Base-by-base conservation (phyloP, 345 rosid species). In the Eucalyptus globulus region DNA sequence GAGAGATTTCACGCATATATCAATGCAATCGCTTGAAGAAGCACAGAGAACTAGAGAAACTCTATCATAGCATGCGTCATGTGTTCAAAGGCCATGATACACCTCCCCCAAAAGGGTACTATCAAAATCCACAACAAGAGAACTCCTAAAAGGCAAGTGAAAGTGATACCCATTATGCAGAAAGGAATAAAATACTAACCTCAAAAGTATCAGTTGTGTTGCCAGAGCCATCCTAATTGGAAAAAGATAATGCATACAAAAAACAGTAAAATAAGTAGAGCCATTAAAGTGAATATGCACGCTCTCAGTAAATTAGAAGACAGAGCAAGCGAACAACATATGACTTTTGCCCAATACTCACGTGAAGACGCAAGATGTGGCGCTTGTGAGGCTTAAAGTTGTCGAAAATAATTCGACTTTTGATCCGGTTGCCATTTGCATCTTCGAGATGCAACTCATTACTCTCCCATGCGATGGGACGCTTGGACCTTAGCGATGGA, bases 211-310 rank as follows among this genome's bases (percentile, higher is more conserved):
- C 89, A 21, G 88, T 47, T 56, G 44, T 15, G 85, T 31, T 16
- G 22, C 89, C 80, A 29, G 94, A 91, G 17, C 97, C 96, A 89
- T 96, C 98, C 98, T 96, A n/a, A 72, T 43, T 40, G 76, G 15
- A n/a, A 81, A 88, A 15, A 54, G 43, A 69, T 16, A 69, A 69
- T 31, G 50, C 50, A 49, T 49, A 31, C 7, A 69, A 67, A 67
- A 19, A 34, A 69, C 29, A 67, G 72, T 14, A 53, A 31, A 31
- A 69, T 69, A 5, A 67, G 80, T 31, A 31, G 2, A 8, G 80
- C 80, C 80, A 69, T 31, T 43, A 40, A 87, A 40, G 51, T 37
- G 44, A 87, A 44, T 31, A 27, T 11, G n/a, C 40, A 65, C 22
- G 34, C 80, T 31, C 80, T 69, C 43, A 31, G 22, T 31, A 67